Evolutionary conservation across 164 flowering plant species (phyloP).

Genomic region (Vitis vinifera): ASM3070453v1 NC_081819.1:22423001-22423500

Average conservation of each 20-base stretch:
- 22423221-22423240: slow-evolving; percentile 70
- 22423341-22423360: slow-evolving; percentile 78
- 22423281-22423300: slow-evolving; percentile 89
- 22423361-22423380: slow-evolving; percentile 78
- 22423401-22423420: slow-evolving; percentile 89
- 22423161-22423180: slow-evolving; percentile 73
- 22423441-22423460: slow-evolving; percentile 98
- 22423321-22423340: slow-evolving; percentile 82
- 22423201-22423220: slow-evolving; percentile 85
- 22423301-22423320: slow-evolving; percentile 85
- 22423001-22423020: no score
- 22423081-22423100: slow-evolving; percentile 63
- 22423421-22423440: slow-evolving; percentile 66
- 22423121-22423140: slow-evolving; percentile 86
- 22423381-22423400: slow-evolving; percentile 88
- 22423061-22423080: slow-evolving; percentile 32
- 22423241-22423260: slow-evolving; percentile 67
- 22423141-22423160: slow-evolving; percentile 77
- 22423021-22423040: no score
- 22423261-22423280: slow-evolving; percentile 69
- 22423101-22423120: slow-evolving; percentile 83
- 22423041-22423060: no score
- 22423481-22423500: slow-evolving; percentile 47
- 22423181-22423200: slow-evolving; percentile 76
- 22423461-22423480: slow-evolving; percentile 83